Percentiles rank a stretch among this genome's conserved stretches.
phyloP scores from a whole-genome alignment of 176 grass and related monocot species.

The Phoenix roebelenii region DNA sequence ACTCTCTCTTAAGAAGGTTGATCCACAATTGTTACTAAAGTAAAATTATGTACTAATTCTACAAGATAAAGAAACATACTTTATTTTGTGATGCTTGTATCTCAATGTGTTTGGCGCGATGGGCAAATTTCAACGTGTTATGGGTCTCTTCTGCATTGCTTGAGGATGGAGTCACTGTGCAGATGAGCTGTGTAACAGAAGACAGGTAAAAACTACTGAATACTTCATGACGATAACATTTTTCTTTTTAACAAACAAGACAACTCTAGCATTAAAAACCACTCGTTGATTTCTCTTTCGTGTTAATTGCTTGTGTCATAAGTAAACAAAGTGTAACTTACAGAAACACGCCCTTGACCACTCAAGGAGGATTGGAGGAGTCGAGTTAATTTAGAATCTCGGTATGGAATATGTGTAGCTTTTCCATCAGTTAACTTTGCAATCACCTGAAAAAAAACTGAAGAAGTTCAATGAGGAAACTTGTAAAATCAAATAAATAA shows the following conservation, averaged over 20 bases:
- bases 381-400: slow-evolving; percentile 99
- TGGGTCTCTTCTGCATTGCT: slow-evolving; percentile 98
- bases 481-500: neutral
- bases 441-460: slow-evolving; percentile 64
- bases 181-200: slow-evolving; percentile 65
- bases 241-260: too few relatives aligned
- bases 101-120: slow-evolving; percentile 92
- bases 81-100: slow-evolving; percentile 99
- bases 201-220: slow-evolving; percentile 13
- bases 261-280: too few relatives aligned
- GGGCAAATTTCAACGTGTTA: slow-evolving; percentile 95
- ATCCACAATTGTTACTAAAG: too few relatives aligned
- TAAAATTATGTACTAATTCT: neutral
- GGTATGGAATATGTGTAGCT: slow-evolving; percentile 84
- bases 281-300: neutral
- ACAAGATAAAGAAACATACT: slow-evolving; percentile 22
- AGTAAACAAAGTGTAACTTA: slow-evolving; percentile 31
- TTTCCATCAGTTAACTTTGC: slow-evolving; percentile 94
- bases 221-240: too few relatives aligned
- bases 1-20: too few relatives aligned
- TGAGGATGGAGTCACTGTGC: slow-evolving; percentile 95
- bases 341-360: slow-evolving; percentile 97
- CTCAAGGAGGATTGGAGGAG: slow-evolving; percentile 97
- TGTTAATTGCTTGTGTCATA: neutral
- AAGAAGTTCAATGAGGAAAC: neutral